Base-by-base conservation (phyloP, 2,329 filamentous ascomycete species). In the Colletotrichum chlorophyti region DNA sequence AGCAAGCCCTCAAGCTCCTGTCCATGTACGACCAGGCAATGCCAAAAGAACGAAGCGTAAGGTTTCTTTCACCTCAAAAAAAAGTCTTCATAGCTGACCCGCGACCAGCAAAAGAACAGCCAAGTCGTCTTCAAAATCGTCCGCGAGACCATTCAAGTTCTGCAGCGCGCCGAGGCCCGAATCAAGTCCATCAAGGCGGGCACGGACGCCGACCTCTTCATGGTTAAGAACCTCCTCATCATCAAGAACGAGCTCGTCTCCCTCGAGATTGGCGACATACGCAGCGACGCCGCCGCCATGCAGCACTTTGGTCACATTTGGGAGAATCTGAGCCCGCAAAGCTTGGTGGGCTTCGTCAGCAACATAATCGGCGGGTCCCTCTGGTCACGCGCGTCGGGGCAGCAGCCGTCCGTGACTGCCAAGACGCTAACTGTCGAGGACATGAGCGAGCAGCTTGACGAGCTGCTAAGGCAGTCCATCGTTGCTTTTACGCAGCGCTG, bases 181-280 rank as follows among this genome's bases (percentile, higher is more conserved):
- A 89, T 96, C 65, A 83, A 86, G 53, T 83, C 83, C 31, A 86
- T 85, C 62, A 82, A 79, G 63, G 69, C 74, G 53, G 79, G 83
- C 19, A 70, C 88, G 6, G 93, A 98, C 70, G 85, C 90, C 0
- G 91, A 97, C 65, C 83, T 99, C 5, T 99, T 99, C 74, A 88
- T 97, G 68, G 89, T 99, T 66, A 95, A 94, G 66, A 97, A 99
- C 70, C 83, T 99, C 2, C 88, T 99, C 46, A 89, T 97, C 46
- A 84, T 99, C 48, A 98, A 98, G 74, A 96, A 97, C 70, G 91
- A 97, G 71, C 90, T 99, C 48, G 88, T 99, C 23, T 93, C 93
- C 9, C 93, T 99, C 61, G 95, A 99, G 75, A 97, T 99, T 64
- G 93, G 85, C 48, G 85, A 88, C 64, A 81, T 86, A 14, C 78